phyloP scores from a whole-genome alignment of 1,284 basidiomycete genomes.

The Sanghuangporus weigelae region DNA sequence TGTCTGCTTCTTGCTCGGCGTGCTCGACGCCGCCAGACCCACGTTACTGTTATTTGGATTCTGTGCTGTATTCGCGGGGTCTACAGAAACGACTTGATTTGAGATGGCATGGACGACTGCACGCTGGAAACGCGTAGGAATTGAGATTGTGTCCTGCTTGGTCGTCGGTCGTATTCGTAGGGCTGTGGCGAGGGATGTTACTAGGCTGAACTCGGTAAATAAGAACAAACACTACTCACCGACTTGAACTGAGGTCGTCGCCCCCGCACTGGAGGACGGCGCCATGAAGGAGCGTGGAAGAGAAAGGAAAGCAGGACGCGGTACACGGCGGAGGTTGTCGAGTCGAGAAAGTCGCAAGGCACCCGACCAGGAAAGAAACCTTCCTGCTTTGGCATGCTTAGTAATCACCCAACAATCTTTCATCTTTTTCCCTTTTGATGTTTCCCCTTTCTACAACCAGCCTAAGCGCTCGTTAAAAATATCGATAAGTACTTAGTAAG shows the following conservation, averaged over 20 bases:
- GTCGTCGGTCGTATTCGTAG: conserved; percentile 90
- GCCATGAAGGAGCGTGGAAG: conserved; percentile 40
- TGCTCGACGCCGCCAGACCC: conserved; percentile 46
- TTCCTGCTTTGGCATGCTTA: not conserved
- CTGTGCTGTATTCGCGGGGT: conserved; percentile 48
- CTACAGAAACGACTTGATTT: conserved; percentile 68
- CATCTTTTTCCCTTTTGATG: not conserved
- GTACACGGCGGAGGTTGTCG: not conserved
- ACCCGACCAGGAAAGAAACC: not conserved
- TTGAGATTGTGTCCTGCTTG: conserved; percentile 73
- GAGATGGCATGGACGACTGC: conserved; percentile 77
- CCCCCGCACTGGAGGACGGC: conserved; percentile 54
- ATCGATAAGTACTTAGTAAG: not conserved
- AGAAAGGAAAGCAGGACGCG: conserved; percentile 19
- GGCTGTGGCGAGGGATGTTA: conserved; percentile 43
- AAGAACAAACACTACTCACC: conserved; percentile 43
- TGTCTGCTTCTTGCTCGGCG: conserved; percentile 69
- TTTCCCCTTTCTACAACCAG: not conserved
- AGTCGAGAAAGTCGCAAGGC: conserved; percentile 10
- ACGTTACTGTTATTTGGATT: conserved; percentile 40
- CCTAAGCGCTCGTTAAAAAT: not conserved
- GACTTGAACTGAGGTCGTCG: conserved; percentile 83
- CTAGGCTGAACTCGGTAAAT: not conserved
- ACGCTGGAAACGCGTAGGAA: conserved; percentile 91
- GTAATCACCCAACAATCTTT: not conserved